A percentile compares a stretch with the other conserved stretches of the same genome.
These are phyloP conservation scores for Saturnispora mendoncae DNA, from an alignment of 805 yeast species.

Conservation along the genomic window DNA sequence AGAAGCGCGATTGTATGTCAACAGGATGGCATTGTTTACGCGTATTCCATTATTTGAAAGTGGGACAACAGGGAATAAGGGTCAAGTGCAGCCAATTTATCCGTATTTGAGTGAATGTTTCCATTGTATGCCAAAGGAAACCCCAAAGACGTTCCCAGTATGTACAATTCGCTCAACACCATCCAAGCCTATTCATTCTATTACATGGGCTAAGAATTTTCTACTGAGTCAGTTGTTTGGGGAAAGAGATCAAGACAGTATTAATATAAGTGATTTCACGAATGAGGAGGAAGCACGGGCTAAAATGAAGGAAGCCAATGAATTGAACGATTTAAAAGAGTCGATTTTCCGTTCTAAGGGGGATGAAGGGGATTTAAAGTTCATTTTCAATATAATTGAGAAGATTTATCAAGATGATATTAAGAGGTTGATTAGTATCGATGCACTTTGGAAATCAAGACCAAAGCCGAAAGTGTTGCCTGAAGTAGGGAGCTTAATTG, in stretches of 20 bases:
- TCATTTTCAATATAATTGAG: conserved; percentile 37
- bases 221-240: conserved; percentile 74
- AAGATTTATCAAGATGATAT: conserved; percentile 72
- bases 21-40: conserved; percentile 67
- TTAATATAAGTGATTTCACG: conserved; percentile 45
- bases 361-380: conserved; percentile 23
- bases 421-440: conserved; percentile 58
- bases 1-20: conserved; percentile 87
- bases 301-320: conserved; percentile 59
- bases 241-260: conserved; percentile 26
- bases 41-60: conserved; percentile 77
- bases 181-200: conserved; percentile 89
- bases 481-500: background rate
- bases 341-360: conserved; percentile 23
- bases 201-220: conserved; percentile 95
- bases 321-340: conserved; percentile 42
- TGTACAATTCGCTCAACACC: conserved; percentile 97
- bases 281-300: conserved; percentile 58
- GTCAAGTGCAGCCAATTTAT: conserved; percentile 87
- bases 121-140: conserved; percentile 79
- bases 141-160: conserved; percentile 88
- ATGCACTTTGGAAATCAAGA: conserved; percentile 71
- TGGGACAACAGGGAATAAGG: conserved; percentile 92
- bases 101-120: conserved; percentile 85
- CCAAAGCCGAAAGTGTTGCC: conserved; percentile 56